Base-by-base conservation (phyloP, 2,329 filamentous ascomycete genomes). In the Peltaster fructicola region DNA sequence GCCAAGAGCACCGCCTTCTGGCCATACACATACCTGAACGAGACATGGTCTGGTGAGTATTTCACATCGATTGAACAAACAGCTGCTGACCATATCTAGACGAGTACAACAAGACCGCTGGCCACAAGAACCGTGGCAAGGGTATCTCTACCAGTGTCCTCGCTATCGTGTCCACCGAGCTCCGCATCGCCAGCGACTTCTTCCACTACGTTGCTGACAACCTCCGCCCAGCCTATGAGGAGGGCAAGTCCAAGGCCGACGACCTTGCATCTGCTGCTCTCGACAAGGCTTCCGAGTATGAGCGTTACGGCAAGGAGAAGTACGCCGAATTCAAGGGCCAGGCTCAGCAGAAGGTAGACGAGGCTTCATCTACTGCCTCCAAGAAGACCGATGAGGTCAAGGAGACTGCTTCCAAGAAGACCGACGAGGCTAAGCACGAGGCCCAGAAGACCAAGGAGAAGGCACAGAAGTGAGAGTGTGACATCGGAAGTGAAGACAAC, bases 1-100 rank as follows among this genome's bases (percentile, higher is more conserved):
- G 63, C 70, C 36, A 67, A 63, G 43, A 64, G 70, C 32, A 70
- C 69, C 36, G 66, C 66, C 29, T 72, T 72, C 31, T 73, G 70
- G 34, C 47, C 48, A 6, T 39, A 41, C 32, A 32, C 37, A 23
- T 52, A 52, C 36, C 21, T 45, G 21, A 29, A 39, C 22, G 33
- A 33, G 22, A 48, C 46, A 11, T 52, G 41, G 38, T 30, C 40
- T 17, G 44, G 44, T 46, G 26, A 22, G 41, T 31, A 11, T 5
- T 6, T 11, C 15, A 18, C 7, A 10, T 19, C 7, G 6, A 9
- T 20, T 11, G 18, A 14, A 10, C 17, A 18, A 7, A n/a, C 13
- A 16, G 26, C 22, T 11, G 22, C 36, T 38, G 26, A 36, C 29
- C 26, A 10, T 3, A 15, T 23, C 14, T 27, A 48, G 48, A 51